Evolutionary conservation across 106 monocot genomes (phyloP), one percentile per base, ranked within the genome.

Genomic region (Dendrobium nobile): DNA sequence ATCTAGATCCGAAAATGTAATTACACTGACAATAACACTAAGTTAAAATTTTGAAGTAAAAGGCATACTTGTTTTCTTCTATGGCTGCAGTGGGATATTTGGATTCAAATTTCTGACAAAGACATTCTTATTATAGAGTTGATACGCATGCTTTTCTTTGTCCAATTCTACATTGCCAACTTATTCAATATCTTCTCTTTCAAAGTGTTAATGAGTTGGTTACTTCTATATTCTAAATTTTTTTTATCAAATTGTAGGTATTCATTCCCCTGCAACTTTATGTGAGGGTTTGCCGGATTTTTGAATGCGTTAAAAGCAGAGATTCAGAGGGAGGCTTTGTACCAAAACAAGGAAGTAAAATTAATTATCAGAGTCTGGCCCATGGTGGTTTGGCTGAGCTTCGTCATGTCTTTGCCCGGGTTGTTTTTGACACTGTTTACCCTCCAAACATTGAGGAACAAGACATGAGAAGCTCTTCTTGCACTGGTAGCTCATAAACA

Each of bases 341-440:
- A 27, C 83, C 91, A 0, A 98, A 91, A 78, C 61, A 73, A 41
- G 89, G 81, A n/a, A 82, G 81, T 44, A 91, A 84, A 67, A 92
- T 94, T 28, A 84, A 92, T 79, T 92, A 98, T 82, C 77, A 43
- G 19, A 75, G 73, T 31, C 81, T 97, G 54, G 83, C 84, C 41
- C 28, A 83, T 28, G 94, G 97, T 65, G 78, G 75, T 48, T 79
- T 91, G 67, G 55, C 87, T 33, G 97, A 98, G 80, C 80, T 92
- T 17, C 84, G 94, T 43, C 89, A 91, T 65, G 89, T 92, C 22
- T 86, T 98, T 74, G 88, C 97, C 0, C 81, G 90, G 75, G 91
- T 98, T 22, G 88, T 98, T 58, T 92, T 98, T 47, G 94, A 94
- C 76, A 91, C 97, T 4, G 76, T 92, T 31, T 98, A 88, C 55